Percentiles rank a stretch among this genome's conserved stretches.
phyloP scores from a whole-genome alignment of 2,329 filamentous ascomycete species.

The Cyanodermella asteris region DNA sequence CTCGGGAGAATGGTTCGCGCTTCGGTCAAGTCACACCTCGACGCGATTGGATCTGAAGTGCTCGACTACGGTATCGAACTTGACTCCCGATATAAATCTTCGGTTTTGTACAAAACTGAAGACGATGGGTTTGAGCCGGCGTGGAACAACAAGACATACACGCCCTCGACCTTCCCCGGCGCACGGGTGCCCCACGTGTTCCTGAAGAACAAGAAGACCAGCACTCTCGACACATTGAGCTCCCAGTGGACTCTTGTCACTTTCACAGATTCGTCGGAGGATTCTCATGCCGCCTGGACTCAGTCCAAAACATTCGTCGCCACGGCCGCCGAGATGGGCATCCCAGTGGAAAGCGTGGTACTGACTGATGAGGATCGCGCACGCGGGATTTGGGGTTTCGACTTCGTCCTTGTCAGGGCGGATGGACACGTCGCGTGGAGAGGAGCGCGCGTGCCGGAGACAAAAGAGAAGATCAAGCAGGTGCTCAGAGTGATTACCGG shows the following conservation, averaged over 20 bases:
- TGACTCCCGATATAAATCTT: too few relatives aligned
- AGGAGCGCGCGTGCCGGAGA: too few relatives aligned
- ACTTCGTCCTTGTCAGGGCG: conserved; percentile 11
- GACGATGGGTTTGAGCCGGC: conserved; percentile 5
- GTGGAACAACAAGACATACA: conserved; percentile 8
- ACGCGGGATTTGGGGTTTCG: conserved; percentile 10
- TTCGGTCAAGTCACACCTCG: too few relatives aligned
- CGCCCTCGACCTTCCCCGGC: conserved; percentile 13
- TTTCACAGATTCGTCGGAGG: conserved; percentile 6
- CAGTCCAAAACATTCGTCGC: conserved; percentile 1
- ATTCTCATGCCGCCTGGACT: not conserved
- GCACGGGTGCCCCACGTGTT: conserved; percentile 14
- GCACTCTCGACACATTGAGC: conserved; percentile 12
- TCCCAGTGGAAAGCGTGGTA: conserved; percentile 8
- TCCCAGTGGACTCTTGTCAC: conserved; percentile 9
- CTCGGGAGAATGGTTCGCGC: too few relatives aligned
- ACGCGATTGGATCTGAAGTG: too few relatives aligned
- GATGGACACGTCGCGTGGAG: conserved; percentile 14
- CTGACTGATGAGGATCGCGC: conserved; percentile 8
- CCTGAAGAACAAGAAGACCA: conserved; percentile 11
- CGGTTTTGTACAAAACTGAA: too few relatives aligned
- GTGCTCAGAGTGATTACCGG: too few relatives aligned
- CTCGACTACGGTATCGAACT: too few relatives aligned
- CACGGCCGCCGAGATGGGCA: conserved; percentile 2
- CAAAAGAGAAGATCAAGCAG: too few relatives aligned